Evolutionary conservation across 2,329 filamentous ascomycete species (phyloP), one percentile per base, ranked within the genome.

Genomic region (Aspergillus novoparasiticus): DNA sequence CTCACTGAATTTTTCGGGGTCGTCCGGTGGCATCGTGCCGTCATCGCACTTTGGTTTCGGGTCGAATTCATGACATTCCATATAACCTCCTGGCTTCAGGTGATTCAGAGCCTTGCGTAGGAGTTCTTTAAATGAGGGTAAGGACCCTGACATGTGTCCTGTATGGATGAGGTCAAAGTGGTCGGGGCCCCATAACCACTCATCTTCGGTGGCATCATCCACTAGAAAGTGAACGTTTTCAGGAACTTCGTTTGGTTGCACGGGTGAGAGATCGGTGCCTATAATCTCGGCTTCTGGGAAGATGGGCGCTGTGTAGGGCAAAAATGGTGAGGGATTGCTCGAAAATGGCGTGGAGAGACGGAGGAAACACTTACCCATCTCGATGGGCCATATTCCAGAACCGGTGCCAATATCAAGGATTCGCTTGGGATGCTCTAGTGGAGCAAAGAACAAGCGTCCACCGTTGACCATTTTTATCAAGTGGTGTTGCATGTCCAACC

Each of bases 221-320:
- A 94, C 84, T 64, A 87, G 87, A 68, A 94, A 94, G 65, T 87
- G 86, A 16, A 93, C 89, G 66, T 94, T 94, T 21, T 86, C 84
- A 0, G 91, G 90, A 0, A 92, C 88, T 55, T 85, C 81, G 5
- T 79, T 79, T 2, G 89, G 88, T 71, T 91, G 89, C 30, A 90
- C 87, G 1, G 89, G 88, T 1, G 88, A 90, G 6, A 91, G 80
- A 69, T 91, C 89, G 10, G 86, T 89, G 36, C 87, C 89, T 56
- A 84, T 83, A 34, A 91, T 82, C 64, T 83, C 76, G 12, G 88
- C 79, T 4, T 82, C 72, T 14, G 88, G 88, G 64, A 88, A 90
- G 56, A 76, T 30, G 23, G 68, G 54, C 34, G 77, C 77, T 78
- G 39, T 34, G 63, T 32, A 62, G 30, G 11, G 30, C 28, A 50